Base-by-base conservation (phyloP, 352 stramenopile species). In the Phytopythium ostracodes region DNA sequence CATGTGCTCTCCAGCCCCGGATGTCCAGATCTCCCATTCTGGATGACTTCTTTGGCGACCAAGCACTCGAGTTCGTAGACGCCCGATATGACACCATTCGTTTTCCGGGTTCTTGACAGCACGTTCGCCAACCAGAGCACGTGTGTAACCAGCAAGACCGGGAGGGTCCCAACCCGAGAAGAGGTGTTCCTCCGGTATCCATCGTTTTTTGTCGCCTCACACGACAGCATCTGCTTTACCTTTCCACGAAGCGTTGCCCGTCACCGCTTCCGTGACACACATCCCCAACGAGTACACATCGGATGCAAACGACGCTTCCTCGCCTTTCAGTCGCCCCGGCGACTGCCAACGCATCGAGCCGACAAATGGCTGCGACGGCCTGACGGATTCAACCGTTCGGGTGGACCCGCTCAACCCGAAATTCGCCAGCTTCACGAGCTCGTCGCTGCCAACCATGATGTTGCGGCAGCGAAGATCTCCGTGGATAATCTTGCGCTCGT, bases 211-310 rank as follows among this genome's bases (percentile, higher is more conserved):
- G 15, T 1, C 2, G 9, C 72, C 43, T 78, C 61, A 2, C 56
- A 58, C 50, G 77, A 64, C 6, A 62, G 67, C 29, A 79, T 69
- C 58, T 24, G 29, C 29, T 7, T 33, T 7, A 7, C 29, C 29
- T 33, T 7, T 51, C 68, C 66, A 77, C 2, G 71, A 71, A 24
- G 65, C 20, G 8, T 68, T 46, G 2, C 60, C 62, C 50, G 53
- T 79, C 4, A 77, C 38, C 2, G 72, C 62, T 63, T 79, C 68
- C 5, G 77, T 63, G 25, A 71, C 68, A 24, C 68, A 76, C 71
- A 81, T 81, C 9, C 61, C 71, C 15, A 81, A 68, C 6, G 60
- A 67, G 31, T 76, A 79, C 7, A 81, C 64, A 50, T 79, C 76
- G 22, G 71, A 77, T 33, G 63, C 66, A 24, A 64, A 65, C 0